Conservation (phyloP, 2,329 filamentous ascomycete genomes). For the Geosmithia putterillii region DNA sequence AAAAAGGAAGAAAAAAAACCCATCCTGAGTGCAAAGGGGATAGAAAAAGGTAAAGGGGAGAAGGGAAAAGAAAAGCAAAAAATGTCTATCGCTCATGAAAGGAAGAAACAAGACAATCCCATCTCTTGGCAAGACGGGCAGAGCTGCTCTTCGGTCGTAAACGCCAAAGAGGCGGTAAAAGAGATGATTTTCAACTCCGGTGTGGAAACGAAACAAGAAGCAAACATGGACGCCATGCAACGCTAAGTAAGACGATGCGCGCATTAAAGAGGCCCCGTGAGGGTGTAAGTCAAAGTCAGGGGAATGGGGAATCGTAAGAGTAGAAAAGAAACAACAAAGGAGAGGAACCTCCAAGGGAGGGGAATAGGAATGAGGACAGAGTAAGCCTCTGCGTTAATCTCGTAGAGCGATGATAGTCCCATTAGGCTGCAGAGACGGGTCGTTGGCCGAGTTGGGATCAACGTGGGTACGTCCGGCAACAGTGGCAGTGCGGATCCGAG, state of each 20-base stretch:
- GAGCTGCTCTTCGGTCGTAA: no score
- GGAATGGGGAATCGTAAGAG: conserved; percentile 3
- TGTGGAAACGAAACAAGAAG: not conserved
- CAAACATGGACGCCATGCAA: conserved; percentile 15
- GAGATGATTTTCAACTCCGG: not conserved
- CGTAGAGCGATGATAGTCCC: conserved; percentile 45
- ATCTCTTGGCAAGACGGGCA: no score
- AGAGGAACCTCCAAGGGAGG: not conserved
- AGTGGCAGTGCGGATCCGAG: conserved; percentile 44
- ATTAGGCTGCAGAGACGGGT: conserved; percentile 56
- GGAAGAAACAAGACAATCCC: no score
- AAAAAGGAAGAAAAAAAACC: no score
- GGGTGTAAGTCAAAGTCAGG: conserved; percentile 11
- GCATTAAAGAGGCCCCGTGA: conserved; percentile 9
- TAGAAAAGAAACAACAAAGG: not conserved
- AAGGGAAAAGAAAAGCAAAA: no score
- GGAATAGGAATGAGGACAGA: conserved; percentile 5
- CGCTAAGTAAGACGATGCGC: conserved; percentile 6
- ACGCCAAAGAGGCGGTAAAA: not conserved
- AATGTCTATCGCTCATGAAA: no score
- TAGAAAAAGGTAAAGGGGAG: no score
- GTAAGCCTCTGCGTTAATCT: no score
- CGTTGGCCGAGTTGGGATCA: conserved; percentile 49
- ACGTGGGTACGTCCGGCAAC: conserved; percentile 48
- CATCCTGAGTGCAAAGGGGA: no score